phyloP scores from a whole-genome alignment of 768 basidiomycete species.

The Kwoniella sp. region DNA sequence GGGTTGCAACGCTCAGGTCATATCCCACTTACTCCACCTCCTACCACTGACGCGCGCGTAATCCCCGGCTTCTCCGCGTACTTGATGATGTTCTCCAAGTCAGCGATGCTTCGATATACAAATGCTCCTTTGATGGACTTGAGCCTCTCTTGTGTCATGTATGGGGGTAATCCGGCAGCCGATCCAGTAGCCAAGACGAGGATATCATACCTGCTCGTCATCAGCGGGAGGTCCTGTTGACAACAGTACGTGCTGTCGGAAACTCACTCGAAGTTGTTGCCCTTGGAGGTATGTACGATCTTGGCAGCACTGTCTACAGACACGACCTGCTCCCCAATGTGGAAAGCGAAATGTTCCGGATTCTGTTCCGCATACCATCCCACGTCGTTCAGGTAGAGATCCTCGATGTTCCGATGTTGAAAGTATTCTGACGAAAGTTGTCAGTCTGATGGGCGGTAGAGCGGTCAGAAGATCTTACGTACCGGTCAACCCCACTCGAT shows the following conservation, averaged over 20 bases:
- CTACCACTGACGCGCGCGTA: conserved; percentile 64
- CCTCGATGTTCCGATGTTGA: conserved; percentile 64
- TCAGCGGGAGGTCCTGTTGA: no score
- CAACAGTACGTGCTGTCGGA: conserved; percentile 14
- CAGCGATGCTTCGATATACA: conserved; percentile 72
- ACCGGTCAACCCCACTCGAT: conserved; percentile 58
- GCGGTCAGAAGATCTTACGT: neutral
- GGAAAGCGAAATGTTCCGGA: conserved; percentile 61
- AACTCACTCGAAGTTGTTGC: neutral
- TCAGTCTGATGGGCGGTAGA: neutral
- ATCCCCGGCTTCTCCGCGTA: conserved; percentile 62
- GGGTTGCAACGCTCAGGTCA: neutral
- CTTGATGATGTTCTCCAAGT: conserved; percentile 67
- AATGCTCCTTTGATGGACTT: conserved; percentile 63
- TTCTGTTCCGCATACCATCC: conserved; percentile 67
- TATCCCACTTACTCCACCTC: conserved; percentile 61
- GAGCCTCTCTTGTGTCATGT: conserved; percentile 59
- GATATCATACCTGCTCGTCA: conserved; percentile 60
- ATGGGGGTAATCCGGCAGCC: conserved; percentile 66
- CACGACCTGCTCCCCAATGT: conserved; percentile 48
- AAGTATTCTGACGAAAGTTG: conserved; percentile 61
- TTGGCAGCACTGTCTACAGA: conserved; percentile 50
- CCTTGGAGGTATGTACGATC: conserved; percentile 52
- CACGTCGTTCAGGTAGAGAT: conserved; percentile 66
- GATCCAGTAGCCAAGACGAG: conserved; percentile 74